Base-by-base conservation (phyloP, 805 yeast species). In the Cyberlindnera sargentensis region DNA sequence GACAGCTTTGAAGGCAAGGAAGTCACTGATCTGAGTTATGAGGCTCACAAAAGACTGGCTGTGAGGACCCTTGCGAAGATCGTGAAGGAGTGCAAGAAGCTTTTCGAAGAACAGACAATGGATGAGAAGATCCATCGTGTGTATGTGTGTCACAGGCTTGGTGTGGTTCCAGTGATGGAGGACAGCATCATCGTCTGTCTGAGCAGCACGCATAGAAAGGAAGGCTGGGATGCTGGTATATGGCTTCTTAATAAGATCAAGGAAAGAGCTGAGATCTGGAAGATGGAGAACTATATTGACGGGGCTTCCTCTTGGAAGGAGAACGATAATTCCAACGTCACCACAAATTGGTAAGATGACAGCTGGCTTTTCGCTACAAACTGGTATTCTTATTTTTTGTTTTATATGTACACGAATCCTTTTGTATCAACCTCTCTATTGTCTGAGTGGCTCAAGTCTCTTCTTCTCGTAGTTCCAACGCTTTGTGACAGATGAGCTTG, bases 391-490 rank as follows among this genome's bases (percentile, higher is more conserved):
- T 28, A 9, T 28, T 28, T 28, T 9, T 5, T 23, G 15, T 15
- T 33, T 15, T 28, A 20, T 36, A 25, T 40, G 34, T 30, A 40
- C 34, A 28, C 28, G 36, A 28, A 28, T 28, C 9, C 30, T 28
- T 9, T 28, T 7, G 6, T 7, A 28, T 28, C 30, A 28, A 28
- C 6, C 8, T 9, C 30, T 9, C 31, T 9, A 38, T 11, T 8
- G 11, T 30, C 31, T 25, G 20, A 33, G 66, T 6, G 70, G 64
- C 47, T 77, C 80, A 33, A 82, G 68, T 46, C 62, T 67, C 50
- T 76, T 68, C 37, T 70, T 70, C 24, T 65, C 70, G 43, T 78
- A 75, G 59, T 86, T 80, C 74, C 81, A 86, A 45, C 80, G 73
- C 51, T 75, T 73, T 43, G 75, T 67, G 10, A 74, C 67, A 34